phyloP scores from a whole-genome alignment of 2,329 filamentous ascomycete genomes.

The Knoxdaviesia capensis region DNA sequence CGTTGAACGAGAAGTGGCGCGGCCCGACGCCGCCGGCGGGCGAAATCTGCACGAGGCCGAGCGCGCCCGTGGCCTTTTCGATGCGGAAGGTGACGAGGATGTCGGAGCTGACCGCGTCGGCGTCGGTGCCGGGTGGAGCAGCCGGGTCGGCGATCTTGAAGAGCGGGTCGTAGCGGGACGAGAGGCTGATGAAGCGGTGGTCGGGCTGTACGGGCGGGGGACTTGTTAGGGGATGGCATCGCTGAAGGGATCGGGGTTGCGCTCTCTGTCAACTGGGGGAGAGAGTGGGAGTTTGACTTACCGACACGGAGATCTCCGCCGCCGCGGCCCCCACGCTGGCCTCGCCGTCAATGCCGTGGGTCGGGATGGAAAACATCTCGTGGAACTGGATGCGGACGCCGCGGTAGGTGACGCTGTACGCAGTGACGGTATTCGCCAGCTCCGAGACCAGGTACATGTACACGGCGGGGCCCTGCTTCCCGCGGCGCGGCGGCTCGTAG shows the following conservation, averaged over 20 bases:
- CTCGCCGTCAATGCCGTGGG: conserved; percentile 21
- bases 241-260: too few species aligned
- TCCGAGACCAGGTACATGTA: conserved; percentile 44
- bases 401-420: conserved; percentile 34
- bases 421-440: conserved; percentile 33
- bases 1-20: conserved; percentile 47
- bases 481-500: too few species aligned
- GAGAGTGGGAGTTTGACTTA: conserved; percentile 17
- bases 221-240: not conserved
- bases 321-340: conserved; percentile 23
- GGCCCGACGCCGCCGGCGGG: conserved; percentile 45
- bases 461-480: conserved; percentile 16
- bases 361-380: conserved; percentile 25
- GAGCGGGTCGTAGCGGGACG: conserved; percentile 42
- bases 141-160: conserved; percentile 25
- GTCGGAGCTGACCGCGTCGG: conserved; percentile 34
- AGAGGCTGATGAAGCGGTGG: conserved; percentile 42
- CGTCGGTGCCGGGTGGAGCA: conserved; percentile 14
- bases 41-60: conserved; percentile 35
- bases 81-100: conserved; percentile 44
- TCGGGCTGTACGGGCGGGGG: conserved; percentile 22
- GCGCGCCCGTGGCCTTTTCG: conserved; percentile 27
- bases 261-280: too few species aligned
- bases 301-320: conserved; percentile 37
- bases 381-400: conserved; percentile 20